phyloP scores from a whole-genome alignment of 108 stramenopile genomes.

The Skeletonema tropicum region DNA sequence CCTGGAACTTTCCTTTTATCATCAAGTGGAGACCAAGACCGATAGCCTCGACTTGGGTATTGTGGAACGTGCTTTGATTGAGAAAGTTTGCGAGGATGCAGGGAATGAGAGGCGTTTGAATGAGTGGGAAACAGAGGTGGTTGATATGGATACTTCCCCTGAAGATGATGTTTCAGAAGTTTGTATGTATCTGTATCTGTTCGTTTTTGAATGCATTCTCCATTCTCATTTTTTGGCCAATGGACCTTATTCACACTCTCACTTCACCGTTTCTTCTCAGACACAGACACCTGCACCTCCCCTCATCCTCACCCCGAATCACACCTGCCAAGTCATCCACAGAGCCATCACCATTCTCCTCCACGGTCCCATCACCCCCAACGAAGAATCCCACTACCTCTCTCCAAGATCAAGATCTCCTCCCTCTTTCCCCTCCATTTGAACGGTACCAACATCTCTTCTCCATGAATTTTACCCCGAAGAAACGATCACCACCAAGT shows the following conservation, averaged over 20 bases:
- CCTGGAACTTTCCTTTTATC: slow-evolving; percentile 22
- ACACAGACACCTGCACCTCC: slow-evolving; percentile 25
- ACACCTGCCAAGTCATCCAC: slow-evolving; percentile 5
- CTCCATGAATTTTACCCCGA: not conserved
- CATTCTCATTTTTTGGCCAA: too few species aligned
- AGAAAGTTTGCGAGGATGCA: slow-evolving; percentile 1
- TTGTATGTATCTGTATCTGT: slow-evolving; percentile 16
- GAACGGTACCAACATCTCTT: not conserved
- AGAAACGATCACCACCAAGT: not conserved
- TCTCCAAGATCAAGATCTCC: not conserved
- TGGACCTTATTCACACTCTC: not conserved
- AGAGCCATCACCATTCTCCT: slow-evolving; percentile 13
- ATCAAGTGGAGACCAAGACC: slow-evolving; percentile 21
- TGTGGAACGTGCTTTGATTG: slow-evolving; percentile 18
- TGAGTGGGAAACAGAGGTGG: not conserved
- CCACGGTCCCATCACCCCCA: not conserved
- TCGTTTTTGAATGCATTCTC: not conserved
- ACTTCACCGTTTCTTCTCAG: not conserved
- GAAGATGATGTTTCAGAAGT: slow-evolving; percentile 11
- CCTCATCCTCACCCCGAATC: not conserved
- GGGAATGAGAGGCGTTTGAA: not conserved
- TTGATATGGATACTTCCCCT: slow-evolving; percentile 24
- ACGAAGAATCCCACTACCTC: not conserved
- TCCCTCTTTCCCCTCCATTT: not conserved
- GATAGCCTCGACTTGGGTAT: slow-evolving; percentile 2